Evolutionary conservation across 2,329 filamentous ascomycete genomes (phyloP).

Genomic region (Scleromitrula shiraiana): DNA sequence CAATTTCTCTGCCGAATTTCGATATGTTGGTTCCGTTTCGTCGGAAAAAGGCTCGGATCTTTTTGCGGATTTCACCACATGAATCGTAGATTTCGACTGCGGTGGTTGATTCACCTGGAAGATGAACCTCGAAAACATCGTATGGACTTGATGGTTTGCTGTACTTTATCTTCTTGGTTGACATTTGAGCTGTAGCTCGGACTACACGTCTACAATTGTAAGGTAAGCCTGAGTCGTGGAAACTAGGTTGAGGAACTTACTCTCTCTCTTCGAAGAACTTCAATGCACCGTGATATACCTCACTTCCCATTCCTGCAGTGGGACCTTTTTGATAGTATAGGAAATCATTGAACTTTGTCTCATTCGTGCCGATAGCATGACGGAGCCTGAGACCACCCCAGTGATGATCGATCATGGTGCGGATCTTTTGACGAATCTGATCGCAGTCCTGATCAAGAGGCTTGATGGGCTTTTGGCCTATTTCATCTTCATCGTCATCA

Average conservation of each 20-base stretch:
- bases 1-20: constrained; percentile 41
- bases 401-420: constrained; percentile 34
- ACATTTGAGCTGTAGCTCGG: constrained; percentile 37
- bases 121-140: constrained; percentile 36
- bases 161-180: constrained; percentile 27
- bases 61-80: constrained; percentile 49
- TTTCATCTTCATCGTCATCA: no score
- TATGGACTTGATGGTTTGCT: constrained; percentile 24
- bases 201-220: constrained; percentile 19
- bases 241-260: neutral
- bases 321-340: constrained; percentile 41
- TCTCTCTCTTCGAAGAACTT: constrained; percentile 45
- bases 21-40: constrained; percentile 42
- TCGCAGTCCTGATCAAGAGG: constrained; percentile 24
- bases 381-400: constrained; percentile 39
- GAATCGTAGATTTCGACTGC: constrained; percentile 45
- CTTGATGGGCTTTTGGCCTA: no score
- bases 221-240: neutral
- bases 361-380: constrained; percentile 31
- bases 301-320: constrained; percentile 30
- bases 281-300: constrained; percentile 33
- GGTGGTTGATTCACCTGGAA: constrained; percentile 40
- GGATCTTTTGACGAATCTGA: constrained; percentile 35
- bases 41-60: constrained; percentile 44
- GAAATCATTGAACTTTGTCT: constrained; percentile 36